Percentiles rank a stretch among this genome's conserved stretches.
These are phyloP conservation scores for Uronychia setigera DNA, from an alignment of 73 alveolate genomes.

Conservation along the genomic window DNA sequence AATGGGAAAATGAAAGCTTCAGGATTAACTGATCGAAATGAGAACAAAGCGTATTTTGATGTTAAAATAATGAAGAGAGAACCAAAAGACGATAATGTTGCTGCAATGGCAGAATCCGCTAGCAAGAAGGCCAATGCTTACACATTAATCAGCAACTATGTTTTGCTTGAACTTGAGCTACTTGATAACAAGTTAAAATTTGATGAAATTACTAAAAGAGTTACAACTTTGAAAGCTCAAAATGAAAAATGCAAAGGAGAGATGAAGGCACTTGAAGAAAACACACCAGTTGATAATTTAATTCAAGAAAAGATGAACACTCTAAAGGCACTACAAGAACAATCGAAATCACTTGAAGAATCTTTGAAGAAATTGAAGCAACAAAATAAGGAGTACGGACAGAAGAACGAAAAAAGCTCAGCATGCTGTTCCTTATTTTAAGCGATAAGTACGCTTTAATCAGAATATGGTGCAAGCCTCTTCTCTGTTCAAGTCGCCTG, in stretches of 20 bases:
- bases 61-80: not conserved
- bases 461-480: not conserved
- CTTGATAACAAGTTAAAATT: not conserved
- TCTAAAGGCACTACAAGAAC: no score
- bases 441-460: not conserved
- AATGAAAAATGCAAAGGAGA: not conserved
- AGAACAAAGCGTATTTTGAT: not conserved
- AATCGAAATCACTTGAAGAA: no score
- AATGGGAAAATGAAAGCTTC: not conserved
- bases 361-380: no score
- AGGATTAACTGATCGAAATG: not conserved
- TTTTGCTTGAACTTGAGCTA: not conserved
- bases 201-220: not conserved
- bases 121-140: no score
- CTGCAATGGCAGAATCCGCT: not conserved
- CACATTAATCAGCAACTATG: no score
- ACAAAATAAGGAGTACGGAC: no score
- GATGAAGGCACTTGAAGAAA: not conserved
- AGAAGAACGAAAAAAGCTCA: no score
- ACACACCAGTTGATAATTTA: not conserved
- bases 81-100: not conserved
- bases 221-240: constrained; percentile 1
- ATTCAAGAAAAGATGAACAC: no score
- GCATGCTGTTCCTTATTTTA: not conserved
- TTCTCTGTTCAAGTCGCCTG: no score